Percentiles rank a stretch among this genome's conserved stretches.
phyloP scores from a whole-genome alignment of 73 alveolate species.

The Paramecium primaurelia region DNA sequence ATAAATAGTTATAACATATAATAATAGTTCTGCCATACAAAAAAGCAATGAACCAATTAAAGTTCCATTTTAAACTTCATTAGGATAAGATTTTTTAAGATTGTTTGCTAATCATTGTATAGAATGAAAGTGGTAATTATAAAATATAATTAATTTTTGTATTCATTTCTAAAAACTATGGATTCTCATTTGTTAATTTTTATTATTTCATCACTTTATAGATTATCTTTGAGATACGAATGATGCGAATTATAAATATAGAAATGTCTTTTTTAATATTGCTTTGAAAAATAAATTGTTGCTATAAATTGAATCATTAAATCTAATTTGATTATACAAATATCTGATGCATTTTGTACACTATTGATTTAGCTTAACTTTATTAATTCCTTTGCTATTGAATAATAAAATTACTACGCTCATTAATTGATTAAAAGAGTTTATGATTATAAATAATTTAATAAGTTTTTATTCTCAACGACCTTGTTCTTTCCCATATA shows the following conservation, averaged over 20 bases:
- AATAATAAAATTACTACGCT: not conserved
- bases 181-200: not conserved
- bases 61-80: constrained; percentile 11
- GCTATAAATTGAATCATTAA: not conserved
- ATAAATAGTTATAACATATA: not conserved
- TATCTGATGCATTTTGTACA: not conserved
- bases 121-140: not conserved
- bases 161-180: not conserved
- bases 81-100: constrained; percentile 2
- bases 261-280: not conserved
- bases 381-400: not conserved
- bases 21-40: not conserved
- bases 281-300: not conserved
- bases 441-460: not conserved
- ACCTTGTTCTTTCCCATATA: constrained; percentile 24
- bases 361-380: not conserved
- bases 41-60: not conserved
- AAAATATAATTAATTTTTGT: not conserved
- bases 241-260: not conserved
- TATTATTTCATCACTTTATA: not conserved
- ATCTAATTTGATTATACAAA: not conserved
- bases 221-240: not conserved
- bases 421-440: not conserved
- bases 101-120: not conserved
- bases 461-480: constrained; percentile 12